These are phyloP conservation scores for Penicillium maclennaniae DNA, from an alignment of 495 filamentous ascomycete species.

Conservation along the genomic window DNA sequence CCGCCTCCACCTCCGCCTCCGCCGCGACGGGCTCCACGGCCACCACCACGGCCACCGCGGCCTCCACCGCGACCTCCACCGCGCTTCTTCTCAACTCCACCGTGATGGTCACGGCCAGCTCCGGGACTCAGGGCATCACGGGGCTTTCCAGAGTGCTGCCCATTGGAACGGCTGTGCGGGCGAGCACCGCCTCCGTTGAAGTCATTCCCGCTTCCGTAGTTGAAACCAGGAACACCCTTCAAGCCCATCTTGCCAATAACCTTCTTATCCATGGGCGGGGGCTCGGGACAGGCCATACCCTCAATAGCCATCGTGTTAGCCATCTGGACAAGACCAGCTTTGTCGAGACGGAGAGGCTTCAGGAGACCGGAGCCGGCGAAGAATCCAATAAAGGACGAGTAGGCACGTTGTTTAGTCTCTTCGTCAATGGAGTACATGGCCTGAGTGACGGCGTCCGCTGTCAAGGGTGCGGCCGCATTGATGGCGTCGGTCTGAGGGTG, in stretches of 20 bases:
- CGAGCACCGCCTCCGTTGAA: conserved; percentile 8
- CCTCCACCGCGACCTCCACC: conserved; percentile 20
- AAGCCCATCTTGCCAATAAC: conserved; percentile 48
- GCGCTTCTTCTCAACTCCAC: conserved; percentile 24
- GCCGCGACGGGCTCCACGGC: background rate
- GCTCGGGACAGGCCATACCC: conserved; percentile 44
- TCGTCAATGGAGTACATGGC: conserved; percentile 45
- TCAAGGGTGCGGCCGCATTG: conserved; percentile 23
- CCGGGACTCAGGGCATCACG: conserved; percentile 33
- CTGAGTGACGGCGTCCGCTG: conserved; percentile 20
- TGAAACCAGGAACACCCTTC: conserved; percentile 46
- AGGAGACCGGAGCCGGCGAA: conserved; percentile 40
- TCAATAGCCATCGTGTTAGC: conserved; percentile 43
- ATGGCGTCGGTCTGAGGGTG: conserved; percentile 43
- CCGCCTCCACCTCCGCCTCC: background rate
- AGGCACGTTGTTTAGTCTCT: conserved; percentile 49
- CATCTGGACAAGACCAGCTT: conserved; percentile 40
- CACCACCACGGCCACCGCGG: conserved; percentile 8
- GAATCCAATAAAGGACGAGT: conserved; percentile 53
- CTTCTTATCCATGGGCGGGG: conserved; percentile 45
- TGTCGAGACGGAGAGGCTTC: conserved; percentile 37
- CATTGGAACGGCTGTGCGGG: conserved; percentile 13
- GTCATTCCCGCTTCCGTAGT: conserved; percentile 28
- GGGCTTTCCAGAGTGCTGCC: conserved; percentile 6
- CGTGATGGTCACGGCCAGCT: conserved; percentile 22